Percentiles rank a stretch among this genome's conserved stretches.
Conservation (phyloP, 371 early-diverging fungal genomes). For the Amoeboaphelidium occidentale region DNA sequence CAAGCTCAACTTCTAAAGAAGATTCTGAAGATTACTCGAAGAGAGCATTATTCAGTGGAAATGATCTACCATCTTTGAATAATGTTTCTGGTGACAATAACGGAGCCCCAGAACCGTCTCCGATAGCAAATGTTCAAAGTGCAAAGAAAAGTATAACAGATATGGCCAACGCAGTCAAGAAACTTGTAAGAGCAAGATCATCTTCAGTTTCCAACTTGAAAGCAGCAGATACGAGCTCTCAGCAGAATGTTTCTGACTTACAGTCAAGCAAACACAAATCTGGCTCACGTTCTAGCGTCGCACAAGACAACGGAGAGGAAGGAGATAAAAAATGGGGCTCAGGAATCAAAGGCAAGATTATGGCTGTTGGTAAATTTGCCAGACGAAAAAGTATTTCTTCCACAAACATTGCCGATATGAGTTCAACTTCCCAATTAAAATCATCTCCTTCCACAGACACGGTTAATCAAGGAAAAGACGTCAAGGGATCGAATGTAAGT, state of each 20-base stretch:
- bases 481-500: too few relatives aligned
- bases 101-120: background rate
- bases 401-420: too few relatives aligned
- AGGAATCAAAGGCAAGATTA: background rate
- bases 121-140: background rate
- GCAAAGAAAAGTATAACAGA: background rate
- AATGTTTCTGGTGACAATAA: background rate
- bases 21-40: background rate
- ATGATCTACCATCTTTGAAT: too few relatives aligned
- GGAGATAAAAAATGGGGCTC: background rate
- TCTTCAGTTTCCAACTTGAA: background rate
- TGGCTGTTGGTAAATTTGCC: background rate
- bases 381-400: too few relatives aligned
- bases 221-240: background rate
- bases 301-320: background rate
- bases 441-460: too few relatives aligned
- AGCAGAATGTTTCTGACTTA: background rate
- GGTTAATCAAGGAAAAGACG: too few relatives aligned
- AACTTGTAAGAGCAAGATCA: too few relatives aligned
- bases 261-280: background rate
- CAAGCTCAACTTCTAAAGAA: too few relatives aligned
- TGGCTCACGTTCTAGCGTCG: background rate
- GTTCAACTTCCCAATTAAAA: too few relatives aligned
- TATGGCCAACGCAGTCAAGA: too few relatives aligned
- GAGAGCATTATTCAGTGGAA: background rate